phyloP scores from a whole-genome alignment of 139 green algal genomes.

The Yamagishiella unicocca region DNA sequence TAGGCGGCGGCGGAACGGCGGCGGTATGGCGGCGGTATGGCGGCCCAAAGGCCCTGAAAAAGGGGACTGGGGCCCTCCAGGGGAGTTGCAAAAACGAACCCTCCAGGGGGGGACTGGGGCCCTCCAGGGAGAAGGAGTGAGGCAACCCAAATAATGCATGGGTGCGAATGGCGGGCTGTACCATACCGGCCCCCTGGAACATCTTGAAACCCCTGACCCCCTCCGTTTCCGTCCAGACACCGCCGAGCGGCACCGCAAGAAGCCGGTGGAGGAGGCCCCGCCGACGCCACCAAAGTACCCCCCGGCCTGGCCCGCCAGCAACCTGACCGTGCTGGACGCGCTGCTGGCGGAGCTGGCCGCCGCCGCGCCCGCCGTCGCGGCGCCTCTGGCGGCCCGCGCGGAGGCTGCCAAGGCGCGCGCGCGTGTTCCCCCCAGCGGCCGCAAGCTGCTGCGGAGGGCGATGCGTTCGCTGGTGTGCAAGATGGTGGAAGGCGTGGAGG shows the following conservation, averaged over 20 bases:
- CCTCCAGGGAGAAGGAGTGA: too few relatives aligned
- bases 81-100: too few relatives aligned
- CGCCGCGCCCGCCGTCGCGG: not conserved
- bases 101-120: too few relatives aligned
- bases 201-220: too few relatives aligned
- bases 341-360: conserved; percentile 37
- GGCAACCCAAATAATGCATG: too few relatives aligned
- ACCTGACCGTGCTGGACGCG: not conserved
- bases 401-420: conserved; percentile 29
- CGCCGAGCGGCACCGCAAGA: conserved; percentile 11
- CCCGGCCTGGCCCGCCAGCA: not conserved
- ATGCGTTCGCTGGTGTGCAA: conserved; percentile 16
- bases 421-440: conserved; percentile 22
- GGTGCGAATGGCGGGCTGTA: too few relatives aligned
- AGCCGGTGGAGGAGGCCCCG: conserved; percentile 7
- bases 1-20: not conserved
- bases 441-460: conserved; percentile 8
- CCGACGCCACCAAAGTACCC: conserved; percentile 42
- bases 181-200: too few relatives aligned
- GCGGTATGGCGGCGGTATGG: not conserved
- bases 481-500: conserved; percentile 36
- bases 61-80: too few relatives aligned
- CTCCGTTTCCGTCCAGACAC: not conserved
- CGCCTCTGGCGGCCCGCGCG: not conserved
- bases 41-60: too few relatives aligned